phyloP scores from a whole-genome alignment of 169 alveolate genomes.

The Cryptosporidium sp. region DNA sequence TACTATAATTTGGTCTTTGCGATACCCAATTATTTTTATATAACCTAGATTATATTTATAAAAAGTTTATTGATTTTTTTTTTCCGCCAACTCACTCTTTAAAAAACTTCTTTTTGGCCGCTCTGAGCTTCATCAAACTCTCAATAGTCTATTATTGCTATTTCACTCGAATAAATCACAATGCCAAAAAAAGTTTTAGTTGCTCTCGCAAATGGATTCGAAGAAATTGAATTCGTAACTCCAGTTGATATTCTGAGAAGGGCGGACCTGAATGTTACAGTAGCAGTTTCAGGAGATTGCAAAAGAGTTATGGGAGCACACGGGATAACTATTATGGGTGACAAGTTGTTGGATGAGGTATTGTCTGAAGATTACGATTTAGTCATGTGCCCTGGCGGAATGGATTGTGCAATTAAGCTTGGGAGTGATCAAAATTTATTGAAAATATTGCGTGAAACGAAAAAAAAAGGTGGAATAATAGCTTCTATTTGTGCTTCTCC shows the following conservation, averaged over 20 bases:
- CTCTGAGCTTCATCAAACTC: neutral
- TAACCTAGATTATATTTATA: neutral
- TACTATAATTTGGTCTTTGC: neutral
- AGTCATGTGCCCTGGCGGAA: constrained; percentile 88
- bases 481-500: constrained; percentile 92
- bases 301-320: constrained; percentile 70
- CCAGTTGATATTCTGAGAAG: constrained; percentile 83
- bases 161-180: neutral
- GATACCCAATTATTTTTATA: neutral
- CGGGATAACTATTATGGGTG: constrained; percentile 79
- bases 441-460: constrained; percentile 79
- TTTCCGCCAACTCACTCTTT: neutral
- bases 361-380: constrained; percentile 77
- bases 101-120: neutral
- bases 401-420: constrained; percentile 80
- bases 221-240: constrained; percentile 85
- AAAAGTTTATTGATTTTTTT: no score
- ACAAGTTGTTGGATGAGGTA: constrained; percentile 51
- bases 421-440: constrained; percentile 79
- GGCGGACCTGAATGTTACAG: constrained; percentile 83
- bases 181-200: constrained; percentile 80
- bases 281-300: constrained; percentile 78
- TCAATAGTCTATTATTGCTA: no score
- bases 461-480: constrained; percentile 80
- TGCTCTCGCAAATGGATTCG: constrained; percentile 83